A percentile compares a stretch with the other conserved stretches of the same genome.
Evolutionary conservation across 306 rosid genomes (phyloP).

Genomic region (Coriaria nepalensis): DNA sequence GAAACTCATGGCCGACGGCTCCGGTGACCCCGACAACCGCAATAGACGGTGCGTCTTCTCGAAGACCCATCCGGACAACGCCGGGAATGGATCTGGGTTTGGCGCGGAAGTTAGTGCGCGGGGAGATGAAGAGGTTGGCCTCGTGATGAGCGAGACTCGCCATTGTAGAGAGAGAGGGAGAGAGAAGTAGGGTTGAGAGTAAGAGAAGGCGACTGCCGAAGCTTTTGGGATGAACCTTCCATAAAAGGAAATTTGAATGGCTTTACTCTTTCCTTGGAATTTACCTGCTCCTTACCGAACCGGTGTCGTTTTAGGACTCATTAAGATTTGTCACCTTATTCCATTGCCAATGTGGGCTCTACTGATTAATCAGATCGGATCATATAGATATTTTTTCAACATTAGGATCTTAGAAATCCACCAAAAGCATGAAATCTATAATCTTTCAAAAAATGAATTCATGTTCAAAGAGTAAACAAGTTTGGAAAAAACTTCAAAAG

Average conservation of each 20-base stretch:
- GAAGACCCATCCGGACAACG: slow-evolving; percentile 56
- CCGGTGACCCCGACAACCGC: slow-evolving; percentile 97
- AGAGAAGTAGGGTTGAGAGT: slow-evolving; percentile 23
- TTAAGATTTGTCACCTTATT: too few relatives aligned
- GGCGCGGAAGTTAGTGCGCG: slow-evolving; percentile 2
- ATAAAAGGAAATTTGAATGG: not conserved
- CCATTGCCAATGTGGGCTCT: too few relatives aligned
- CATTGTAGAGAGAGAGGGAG: slow-evolving; percentile 31
- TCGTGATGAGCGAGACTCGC: slow-evolving; percentile 8
- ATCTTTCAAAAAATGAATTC: too few relatives aligned
- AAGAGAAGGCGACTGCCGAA: not conserved
- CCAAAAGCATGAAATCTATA: too few relatives aligned
- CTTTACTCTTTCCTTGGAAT: not conserved
- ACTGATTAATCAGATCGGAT: too few relatives aligned
- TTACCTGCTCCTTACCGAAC: not conserved
- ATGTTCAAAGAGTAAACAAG: too few relatives aligned
- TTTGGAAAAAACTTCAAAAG: too few relatives aligned
- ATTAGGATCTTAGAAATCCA: too few relatives aligned
- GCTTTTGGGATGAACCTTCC: not conserved
- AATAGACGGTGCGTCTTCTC: slow-evolving; percentile 56
- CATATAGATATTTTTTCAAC: too few relatives aligned
- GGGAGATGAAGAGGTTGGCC: slow-evolving; percentile 16
- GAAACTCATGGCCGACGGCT: slow-evolving; percentile 96
- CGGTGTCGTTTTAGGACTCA: too few relatives aligned
- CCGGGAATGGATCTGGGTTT: slow-evolving; percentile 16